Conservation (phyloP, 2,329 filamentous ascomycete genomes). For the Ploettnerulaceae sp. region DNA sequence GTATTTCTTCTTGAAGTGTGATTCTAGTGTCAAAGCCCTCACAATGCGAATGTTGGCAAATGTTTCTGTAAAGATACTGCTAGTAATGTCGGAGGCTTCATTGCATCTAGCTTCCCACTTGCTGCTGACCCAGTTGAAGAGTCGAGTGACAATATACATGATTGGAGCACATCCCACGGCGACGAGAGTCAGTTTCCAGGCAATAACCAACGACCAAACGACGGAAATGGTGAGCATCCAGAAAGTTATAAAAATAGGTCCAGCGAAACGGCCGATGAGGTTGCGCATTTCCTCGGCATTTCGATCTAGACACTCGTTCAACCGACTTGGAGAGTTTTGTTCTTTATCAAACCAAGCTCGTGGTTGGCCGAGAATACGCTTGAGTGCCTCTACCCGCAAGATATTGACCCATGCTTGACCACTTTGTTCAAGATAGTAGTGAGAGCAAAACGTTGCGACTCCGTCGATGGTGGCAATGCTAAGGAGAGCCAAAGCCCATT, state of each 20-base stretch:
- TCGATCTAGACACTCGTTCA: slow-evolving; percentile 71
- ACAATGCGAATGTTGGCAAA: slow-evolving; percentile 78
- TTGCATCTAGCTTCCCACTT: slow-evolving; percentile 70
- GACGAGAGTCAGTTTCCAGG: slow-evolving; percentile 79
- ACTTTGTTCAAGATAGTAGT: slow-evolving; percentile 66
- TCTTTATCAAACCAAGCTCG: slow-evolving; percentile 72
- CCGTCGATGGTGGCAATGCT: slow-evolving; percentile 64
- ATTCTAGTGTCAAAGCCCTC: slow-evolving; percentile 67
- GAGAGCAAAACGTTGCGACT: slow-evolving; percentile 56
- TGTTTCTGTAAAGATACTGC: slow-evolving; percentile 65
- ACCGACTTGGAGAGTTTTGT: slow-evolving; percentile 55
- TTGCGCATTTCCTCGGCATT: slow-evolving; percentile 86
- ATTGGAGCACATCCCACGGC: slow-evolving; percentile 64
- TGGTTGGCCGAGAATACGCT: slow-evolving; percentile 68
- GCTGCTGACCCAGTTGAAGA: slow-evolving; percentile 59
- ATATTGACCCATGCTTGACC: slow-evolving; percentile 74
- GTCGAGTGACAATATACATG: slow-evolving; percentile 59
- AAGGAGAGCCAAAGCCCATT: slow-evolving; percentile 68
- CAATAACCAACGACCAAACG: slow-evolving; percentile 66
- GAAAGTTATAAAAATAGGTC: slow-evolving; percentile 60
- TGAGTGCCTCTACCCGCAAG: slow-evolving; percentile 63
- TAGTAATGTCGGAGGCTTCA: slow-evolving; percentile 53
- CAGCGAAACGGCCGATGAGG: slow-evolving; percentile 71
- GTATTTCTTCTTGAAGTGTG: slow-evolving; percentile 64
- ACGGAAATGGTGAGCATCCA: slow-evolving; percentile 66